These are phyloP conservation scores for Styphnolobium japonicum DNA, from an alignment of 306 rosid genomes.

Conservation along the genomic window DNA sequence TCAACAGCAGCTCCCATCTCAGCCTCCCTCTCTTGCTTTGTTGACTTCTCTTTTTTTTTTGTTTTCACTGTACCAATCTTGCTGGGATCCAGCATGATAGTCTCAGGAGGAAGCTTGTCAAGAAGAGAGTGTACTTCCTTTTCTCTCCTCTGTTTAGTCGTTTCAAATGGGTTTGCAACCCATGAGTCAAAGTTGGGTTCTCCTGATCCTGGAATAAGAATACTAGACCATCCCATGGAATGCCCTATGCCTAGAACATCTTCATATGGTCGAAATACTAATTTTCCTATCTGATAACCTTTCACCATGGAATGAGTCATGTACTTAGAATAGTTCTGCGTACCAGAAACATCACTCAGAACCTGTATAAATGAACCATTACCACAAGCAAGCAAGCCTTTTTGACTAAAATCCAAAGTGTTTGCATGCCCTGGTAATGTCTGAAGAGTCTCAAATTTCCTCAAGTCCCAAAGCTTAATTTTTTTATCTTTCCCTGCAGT, in stretches of 20 bases:
- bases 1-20: conserved; percentile 75
- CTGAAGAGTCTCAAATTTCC: conserved; percentile 75
- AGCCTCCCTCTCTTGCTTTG: conserved; percentile 51
- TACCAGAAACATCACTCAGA: conserved; percentile 52
- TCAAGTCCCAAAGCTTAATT: conserved; percentile 88
- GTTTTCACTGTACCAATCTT: conserved; percentile 66
- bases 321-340: conserved; percentile 60
- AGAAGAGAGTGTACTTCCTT: conserved; percentile 72
- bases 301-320: conserved; percentile 83
- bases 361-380: conserved; percentile 54
- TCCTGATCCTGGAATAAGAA: conserved; percentile 93
- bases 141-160: conserved; percentile 78
- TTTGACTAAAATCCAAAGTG: conserved; percentile 85
- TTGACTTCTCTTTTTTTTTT: conserved; percentile 38
- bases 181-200: conserved; percentile 87
- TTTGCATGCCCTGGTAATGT: conserved; percentile 69
- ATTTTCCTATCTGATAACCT: conserved; percentile 72
- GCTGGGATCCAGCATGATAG: conserved; percentile 71
- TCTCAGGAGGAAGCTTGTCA: conserved; percentile 84
- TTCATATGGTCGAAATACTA: conserved; percentile 81
- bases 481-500: conserved; percentile 85
- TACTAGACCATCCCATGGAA: conserved; percentile 92
- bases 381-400: conserved; percentile 83
- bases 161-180: conserved; percentile 90
- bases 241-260: conserved; percentile 88